Evolutionary conservation across 2,329 filamentous ascomycete genomes (phyloP), one percentile per base, ranked within the genome.

Genomic region (Trichoderma sp.): DNA sequence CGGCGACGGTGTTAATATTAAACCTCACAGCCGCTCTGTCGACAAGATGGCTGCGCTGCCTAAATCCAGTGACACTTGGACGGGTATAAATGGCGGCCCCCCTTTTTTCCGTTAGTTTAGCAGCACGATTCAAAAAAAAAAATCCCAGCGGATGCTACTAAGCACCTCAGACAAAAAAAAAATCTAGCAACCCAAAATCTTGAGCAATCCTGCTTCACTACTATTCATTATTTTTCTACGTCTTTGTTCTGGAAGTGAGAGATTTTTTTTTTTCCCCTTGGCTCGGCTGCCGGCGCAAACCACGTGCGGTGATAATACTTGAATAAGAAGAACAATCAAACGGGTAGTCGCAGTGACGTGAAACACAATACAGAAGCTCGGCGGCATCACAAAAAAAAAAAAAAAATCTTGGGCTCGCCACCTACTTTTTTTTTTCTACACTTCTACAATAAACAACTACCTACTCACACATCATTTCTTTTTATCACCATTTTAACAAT

Each of bases 291-390:
- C 14, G 2, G 10, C 34, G 30, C 59, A 63, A 63, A 52, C 43
- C 43, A 63, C 59, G 59, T 52, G 39, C 59, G 21, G 24, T 26
- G 16, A 43, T n/a, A 43, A n/a, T 8, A 34, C 4, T 4, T 34
- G 32, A 37, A 39, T 34, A 28, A 39, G 16, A 30, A 24, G 14
- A 43, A 13, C 49, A 11, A 43, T 39, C 10, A 64, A 55, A 32
- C 46, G 60, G 60, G 49, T 64, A 54, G 60, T 37, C n/a, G 34
- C 60, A 64, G 60, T 55, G 32, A 34, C 32, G 56, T 59, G 59
- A 63, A 52, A 52, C 59, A 37, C 59, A 37, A 34, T n/a, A 58
- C 34, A 39, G 34, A 59, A 43, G 32, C 10, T 24, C 6, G 18
- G n/a, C 4, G 24, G n/a, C 4, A 49, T 49, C 46, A 49, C 46